These are phyloP conservation scores for Leptographium galeiforme DNA, from an alignment of 2,329 filamentous ascomycete species.

Conservation along the genomic window DNA sequence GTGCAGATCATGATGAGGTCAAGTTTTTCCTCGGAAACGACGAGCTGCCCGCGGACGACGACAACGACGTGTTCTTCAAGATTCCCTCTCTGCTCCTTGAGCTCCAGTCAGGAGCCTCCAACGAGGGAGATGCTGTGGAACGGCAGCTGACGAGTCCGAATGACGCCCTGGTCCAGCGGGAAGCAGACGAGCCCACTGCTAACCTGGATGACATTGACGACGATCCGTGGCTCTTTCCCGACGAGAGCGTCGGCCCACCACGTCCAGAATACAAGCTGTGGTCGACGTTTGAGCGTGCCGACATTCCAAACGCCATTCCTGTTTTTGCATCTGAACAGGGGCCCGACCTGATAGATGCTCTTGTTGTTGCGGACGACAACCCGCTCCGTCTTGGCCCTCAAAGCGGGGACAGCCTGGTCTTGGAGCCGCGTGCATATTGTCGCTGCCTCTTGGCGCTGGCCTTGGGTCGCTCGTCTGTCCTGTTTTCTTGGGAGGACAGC, in stretches of 20 bases:
- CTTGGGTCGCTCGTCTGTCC: constrained; percentile 56
- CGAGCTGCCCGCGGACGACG: background rate
- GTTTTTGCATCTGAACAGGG: constrained; percentile 58
- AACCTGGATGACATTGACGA: constrained; percentile 5
- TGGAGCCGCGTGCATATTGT: constrained; percentile 36
- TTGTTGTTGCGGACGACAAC: constrained; percentile 31
- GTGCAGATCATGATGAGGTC: background rate
- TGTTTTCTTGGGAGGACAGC: constrained; percentile 49
- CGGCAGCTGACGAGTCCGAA: background rate
- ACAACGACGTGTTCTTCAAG: constrained; percentile 27
- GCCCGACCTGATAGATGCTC: constrained; percentile 50
- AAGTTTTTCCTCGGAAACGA: constrained; percentile 9
- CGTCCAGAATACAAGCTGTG: constrained; percentile 46
- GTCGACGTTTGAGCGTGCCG: constrained; percentile 47
- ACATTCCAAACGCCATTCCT: constrained; percentile 21
- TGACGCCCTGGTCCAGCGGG: background rate
- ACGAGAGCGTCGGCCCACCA: constrained; percentile 16
- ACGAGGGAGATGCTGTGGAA: background rate
- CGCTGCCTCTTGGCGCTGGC: constrained; percentile 51
- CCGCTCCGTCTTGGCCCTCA: constrained; percentile 22
- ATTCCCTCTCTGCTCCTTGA: constrained; percentile 19
- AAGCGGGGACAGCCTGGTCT: constrained; percentile 22
- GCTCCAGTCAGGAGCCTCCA: background rate
- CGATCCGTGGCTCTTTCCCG: constrained; percentile 36
- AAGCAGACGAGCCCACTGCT: too few species aligned